Evolutionary conservation across 306 rosid genomes (phyloP), one percentile per base, ranked within the genome.

Genomic region (Abrus pulchellus): DNA sequence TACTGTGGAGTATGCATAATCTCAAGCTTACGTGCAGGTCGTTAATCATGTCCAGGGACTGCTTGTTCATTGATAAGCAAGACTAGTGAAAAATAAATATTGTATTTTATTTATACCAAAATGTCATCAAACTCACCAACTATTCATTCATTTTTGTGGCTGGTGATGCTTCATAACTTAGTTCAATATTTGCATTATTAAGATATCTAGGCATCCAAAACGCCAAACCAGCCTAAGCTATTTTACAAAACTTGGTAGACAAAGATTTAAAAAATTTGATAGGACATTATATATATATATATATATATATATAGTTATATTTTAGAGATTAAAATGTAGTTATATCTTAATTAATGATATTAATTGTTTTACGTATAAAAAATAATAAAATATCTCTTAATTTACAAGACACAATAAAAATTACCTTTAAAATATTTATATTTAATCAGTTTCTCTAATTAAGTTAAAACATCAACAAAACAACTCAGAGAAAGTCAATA

Each of bases 161-260:
- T 64, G 49, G 33, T 64, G 69, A 38, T 14, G 33, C 70, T 38
- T 7, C 33, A 64, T 38, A 14, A 38, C 30, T 38, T 34, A 0
- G 20, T 32, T 1, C 65, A 59, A 29, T 59, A 59, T 12, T 33
- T 62, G 70, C 50, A 64, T 64, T 64, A 64, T 64, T 40, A 36
- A 34, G 45, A 5, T 20, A 20, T 20, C 20, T 20, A 20, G 20
- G 20, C 20, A 20, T 20, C 20, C 20, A 20, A 20, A 20, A 20
- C 13, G 68, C 34, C 68, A 62, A 62, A 62, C 47, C 34, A 34
- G 68, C 49, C n/a, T 64, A 8, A 7, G 70, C 32, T 64, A 64
- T 64, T 40, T 64, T 64, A 20, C 50, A 34, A 38, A 12, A 14
- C 14, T 49, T 64, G 50, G 33, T 64, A 5, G 50, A 32, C 9